Percentiles rank a stretch among this genome's conserved stretches.
These are phyloP conservation scores for Lipomyces oligophaga DNA, from an alignment of 805 yeast genomes.

Conservation along the genomic window DNA sequence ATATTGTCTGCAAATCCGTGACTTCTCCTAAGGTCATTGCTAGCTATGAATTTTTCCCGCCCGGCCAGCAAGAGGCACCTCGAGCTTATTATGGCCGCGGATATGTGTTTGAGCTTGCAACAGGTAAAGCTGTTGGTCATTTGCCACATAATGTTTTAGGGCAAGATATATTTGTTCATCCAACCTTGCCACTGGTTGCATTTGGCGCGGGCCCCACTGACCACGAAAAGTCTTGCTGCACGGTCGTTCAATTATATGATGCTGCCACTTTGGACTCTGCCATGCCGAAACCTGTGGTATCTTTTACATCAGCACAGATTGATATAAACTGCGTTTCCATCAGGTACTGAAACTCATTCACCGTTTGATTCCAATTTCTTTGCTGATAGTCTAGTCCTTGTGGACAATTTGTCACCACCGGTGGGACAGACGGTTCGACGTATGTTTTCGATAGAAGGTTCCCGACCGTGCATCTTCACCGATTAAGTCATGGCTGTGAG, in stretches of 20 bases:
- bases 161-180: conserved; percentile 5
- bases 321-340: conserved; percentile 5
- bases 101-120: background rate
- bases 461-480: background rate
- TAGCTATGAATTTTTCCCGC: no score
- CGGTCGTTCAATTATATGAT: background rate
- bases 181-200: conserved; percentile 1
- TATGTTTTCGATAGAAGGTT: conserved; percentile 6
- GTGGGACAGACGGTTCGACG: conserved; percentile 13
- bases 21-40: no score
- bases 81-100: background rate
- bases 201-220: no score
- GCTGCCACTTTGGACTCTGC: background rate
- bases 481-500: conserved; percentile 6
- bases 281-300: background rate
- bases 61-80: no score
- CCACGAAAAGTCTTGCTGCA: no score
- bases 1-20: no score
- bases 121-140: background rate
- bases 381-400: background rate
- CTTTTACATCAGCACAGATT: conserved; percentile 1
- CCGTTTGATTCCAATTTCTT: no score
- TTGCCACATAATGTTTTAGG: background rate
- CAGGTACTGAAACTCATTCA: background rate
- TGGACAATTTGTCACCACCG: conserved; percentile 1